Percentiles rank a stretch among this genome's conserved stretches.
phyloP scores from a whole-genome alignment of 108 stramenopile species.

The Nannochloropsis salina region DNA sequence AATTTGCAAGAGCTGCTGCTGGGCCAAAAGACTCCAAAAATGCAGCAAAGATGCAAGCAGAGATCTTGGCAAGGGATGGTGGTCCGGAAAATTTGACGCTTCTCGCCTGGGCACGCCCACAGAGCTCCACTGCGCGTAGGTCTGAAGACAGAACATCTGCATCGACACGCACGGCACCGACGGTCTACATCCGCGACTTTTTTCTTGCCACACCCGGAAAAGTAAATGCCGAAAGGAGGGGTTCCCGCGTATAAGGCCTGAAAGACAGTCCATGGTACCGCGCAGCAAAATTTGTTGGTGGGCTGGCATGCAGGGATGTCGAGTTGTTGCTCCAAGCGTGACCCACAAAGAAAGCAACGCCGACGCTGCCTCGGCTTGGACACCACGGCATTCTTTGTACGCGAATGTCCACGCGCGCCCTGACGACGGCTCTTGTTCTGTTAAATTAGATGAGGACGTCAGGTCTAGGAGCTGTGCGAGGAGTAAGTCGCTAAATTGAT shows the following conservation, averaged over 20 bases:
- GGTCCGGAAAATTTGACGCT: no score
- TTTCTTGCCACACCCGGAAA: background rate
- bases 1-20: background rate
- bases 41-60: slow-evolving; percentile 9
- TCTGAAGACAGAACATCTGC: background rate
- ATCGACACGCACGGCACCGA: background rate
- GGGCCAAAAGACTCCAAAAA: background rate
- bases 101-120: no score
- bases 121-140: background rate
- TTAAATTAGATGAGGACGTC: no score
- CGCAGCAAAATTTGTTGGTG: background rate
- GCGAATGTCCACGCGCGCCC: background rate
- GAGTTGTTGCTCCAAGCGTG: background rate
- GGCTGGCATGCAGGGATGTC: background rate
- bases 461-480: no score
- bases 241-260: background rate
- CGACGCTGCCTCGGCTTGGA: background rate
- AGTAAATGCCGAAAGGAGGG: background rate
- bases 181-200: background rate
- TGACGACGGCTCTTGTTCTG: no score
- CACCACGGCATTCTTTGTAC: slow-evolving; percentile 4
- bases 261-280: background rate
- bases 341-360: background rate
- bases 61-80: background rate
- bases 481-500: no score